Conservation (phyloP, 2,329 filamentous ascomycete species). For the Clonostachys rosea region DNA sequence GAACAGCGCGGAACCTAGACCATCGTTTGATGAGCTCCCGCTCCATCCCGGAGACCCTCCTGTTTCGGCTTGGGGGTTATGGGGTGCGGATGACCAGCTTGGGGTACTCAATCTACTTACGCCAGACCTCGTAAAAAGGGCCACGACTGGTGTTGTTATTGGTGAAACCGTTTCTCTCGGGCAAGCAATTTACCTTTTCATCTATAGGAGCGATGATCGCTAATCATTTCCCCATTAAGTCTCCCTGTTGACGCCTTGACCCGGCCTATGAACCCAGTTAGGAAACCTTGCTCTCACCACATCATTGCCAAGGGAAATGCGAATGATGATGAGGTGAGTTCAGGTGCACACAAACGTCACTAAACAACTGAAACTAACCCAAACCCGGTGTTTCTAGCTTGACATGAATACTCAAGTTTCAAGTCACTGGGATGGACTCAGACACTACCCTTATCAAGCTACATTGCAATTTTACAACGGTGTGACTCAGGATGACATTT, state of each 20-base stretch:
- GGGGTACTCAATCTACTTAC: slow-evolving; percentile 4
- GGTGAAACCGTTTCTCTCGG: neutral
- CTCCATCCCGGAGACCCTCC: slow-evolving; percentile 1
- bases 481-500: slow-evolving; percentile 2
- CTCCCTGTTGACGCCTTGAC: slow-evolving; percentile 3
- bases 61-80: slow-evolving; percentile 4
- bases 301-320: slow-evolving; percentile 10
- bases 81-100: slow-evolving; percentile 1
- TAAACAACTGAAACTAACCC: neutral
- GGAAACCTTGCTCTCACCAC: slow-evolving; percentile 9
- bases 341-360: too few species aligned
- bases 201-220: neutral
- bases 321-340: slow-evolving; percentile 11
- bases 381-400: neutral
- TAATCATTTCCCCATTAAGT: neutral
- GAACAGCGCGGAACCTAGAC: too few species aligned
- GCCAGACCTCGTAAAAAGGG: neutral
- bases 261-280: slow-evolving; percentile 5
- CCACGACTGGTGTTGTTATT: neutral
- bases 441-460: slow-evolving; percentile 5
- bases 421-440: slow-evolving; percentile 7
- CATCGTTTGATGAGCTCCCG: slow-evolving; percentile 11
- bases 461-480: slow-evolving; percentile 6
- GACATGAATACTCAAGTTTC: slow-evolving; percentile 6
- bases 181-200: neutral